These are phyloP conservation scores for Cryptosporidium ubiquitum DNA, from an alignment of 169 alveolate species.

Conservation along the genomic window DNA sequence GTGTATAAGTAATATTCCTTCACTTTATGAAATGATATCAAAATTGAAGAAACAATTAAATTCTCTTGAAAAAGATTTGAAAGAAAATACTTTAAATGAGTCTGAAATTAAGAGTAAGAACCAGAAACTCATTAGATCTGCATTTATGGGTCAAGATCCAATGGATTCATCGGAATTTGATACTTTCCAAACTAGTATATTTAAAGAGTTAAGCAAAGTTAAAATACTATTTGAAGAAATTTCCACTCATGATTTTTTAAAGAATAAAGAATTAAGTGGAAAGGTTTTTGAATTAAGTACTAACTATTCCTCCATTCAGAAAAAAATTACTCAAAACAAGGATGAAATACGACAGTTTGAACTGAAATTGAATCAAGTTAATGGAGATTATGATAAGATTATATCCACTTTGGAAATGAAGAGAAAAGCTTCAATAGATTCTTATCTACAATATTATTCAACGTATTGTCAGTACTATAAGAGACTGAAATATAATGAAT, in stretches of 20 bases:
- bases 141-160: conserved; percentile 1
- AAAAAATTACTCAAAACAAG: neutral
- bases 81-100: neutral
- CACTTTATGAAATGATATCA: neutral
- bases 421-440: neutral
- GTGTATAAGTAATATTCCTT: conserved; percentile 50
- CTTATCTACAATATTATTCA: conserved; percentile 48
- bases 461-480: conserved; percentile 29
- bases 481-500: neutral
- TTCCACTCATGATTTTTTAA: neutral
- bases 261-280: neutral
- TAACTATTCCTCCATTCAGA: neutral
- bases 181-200: neutral
- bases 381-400: conserved; percentile 7
- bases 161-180: neutral
- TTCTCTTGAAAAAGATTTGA: neutral
- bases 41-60: neutral
- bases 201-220: neutral
- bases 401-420: neutral
- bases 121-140: neutral
- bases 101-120: neutral
- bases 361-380: neutral
- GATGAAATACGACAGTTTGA: conserved; percentile 1
- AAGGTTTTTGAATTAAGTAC: neutral
- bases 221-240: conserved; percentile 2